Conservation (phyloP, 768 basidiomycete species). For the Trametes cingulata region DNA sequence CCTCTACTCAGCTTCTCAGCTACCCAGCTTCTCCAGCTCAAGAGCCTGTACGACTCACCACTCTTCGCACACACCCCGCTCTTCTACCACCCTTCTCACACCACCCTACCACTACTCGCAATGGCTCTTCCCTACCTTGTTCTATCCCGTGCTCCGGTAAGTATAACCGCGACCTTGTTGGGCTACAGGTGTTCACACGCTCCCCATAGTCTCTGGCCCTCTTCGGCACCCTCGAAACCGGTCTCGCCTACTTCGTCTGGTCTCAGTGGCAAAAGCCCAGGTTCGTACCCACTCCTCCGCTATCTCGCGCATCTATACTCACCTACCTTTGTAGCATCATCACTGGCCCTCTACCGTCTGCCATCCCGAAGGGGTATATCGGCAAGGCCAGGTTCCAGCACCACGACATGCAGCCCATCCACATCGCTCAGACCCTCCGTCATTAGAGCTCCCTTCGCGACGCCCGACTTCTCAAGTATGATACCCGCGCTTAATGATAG, state of each 20-base stretch:
- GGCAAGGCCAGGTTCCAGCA: constrained; percentile 21
- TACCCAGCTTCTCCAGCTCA: background rate
- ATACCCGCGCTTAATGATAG: constrained; percentile 19
- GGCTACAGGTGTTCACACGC: background rate
- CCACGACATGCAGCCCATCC: constrained; percentile 16
- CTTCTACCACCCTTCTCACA: background rate
- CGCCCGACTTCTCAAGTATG: constrained; percentile 14
- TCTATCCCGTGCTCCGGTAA: constrained; percentile 25
- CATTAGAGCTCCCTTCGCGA: constrained; percentile 8
- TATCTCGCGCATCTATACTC: background rate
- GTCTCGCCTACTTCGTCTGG: constrained; percentile 26
- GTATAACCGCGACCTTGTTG: background rate
- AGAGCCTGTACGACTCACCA: background rate
- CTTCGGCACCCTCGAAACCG: constrained; percentile 27
- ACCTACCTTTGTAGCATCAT: constrained; percentile 5
- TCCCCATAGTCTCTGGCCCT: constrained; percentile 26
- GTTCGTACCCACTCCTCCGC: constrained; percentile 13
- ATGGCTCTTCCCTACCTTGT: constrained; percentile 19
- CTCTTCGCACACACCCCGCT: constrained; percentile 7
- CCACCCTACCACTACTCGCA: background rate
- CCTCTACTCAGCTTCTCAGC: constrained; percentile 10
- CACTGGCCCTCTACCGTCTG: constrained; percentile 20
- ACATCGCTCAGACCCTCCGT: constrained; percentile 12
- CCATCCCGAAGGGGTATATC: constrained; percentile 25
- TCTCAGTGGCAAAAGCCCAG: constrained; percentile 27